Evolutionary conservation across 805 yeast species (phyloP), one percentile per base, ranked within the genome.

Genomic region (Candida alai): DNA sequence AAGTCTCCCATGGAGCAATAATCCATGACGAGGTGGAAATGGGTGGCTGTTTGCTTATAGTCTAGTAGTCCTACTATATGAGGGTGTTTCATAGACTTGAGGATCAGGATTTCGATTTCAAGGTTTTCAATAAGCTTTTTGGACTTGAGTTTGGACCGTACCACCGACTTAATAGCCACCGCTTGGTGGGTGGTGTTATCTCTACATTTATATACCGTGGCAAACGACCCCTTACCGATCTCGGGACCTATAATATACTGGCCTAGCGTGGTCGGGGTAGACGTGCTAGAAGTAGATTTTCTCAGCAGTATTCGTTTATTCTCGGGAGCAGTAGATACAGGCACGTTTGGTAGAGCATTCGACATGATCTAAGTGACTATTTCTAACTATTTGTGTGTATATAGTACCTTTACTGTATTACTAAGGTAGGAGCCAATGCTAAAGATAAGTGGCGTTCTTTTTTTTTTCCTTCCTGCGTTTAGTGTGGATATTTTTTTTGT

Each of bases 201-300:
- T 37, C 73, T 68, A 34, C 96, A 96, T 60, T 86, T 88, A 66
- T 84, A 90, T 17, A 93, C 98, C 42, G 81, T 83, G 48, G 98
- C 98, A 65, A 93, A 93, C 6, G 95, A 84, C 21, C 98, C 98
- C 49, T 84, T 79, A 16, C 98, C 98, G 35, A 93, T 90, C 56
- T 88, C 95, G 13, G 80, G 75, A 16, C 86, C 87, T n/a, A 80
- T 66, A 15, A 68, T 59, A 49, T 76, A 80, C 32, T 60, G 56
- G 5, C 79, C 80, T 9, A 75, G 54, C 22, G 38, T 37, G n/a
- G n/a, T n/a, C n/a, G n/a, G n/a, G n/a, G n/a, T n/a, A n/a, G n/a
- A n/a, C n/a, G n/a, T n/a, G n/a, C n/a, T n/a, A n/a, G n/a, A n/a
- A n/a, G n/a, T n/a, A n/a, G n/a, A n/a, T n/a, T n/a, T n/a, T n/a